Conservation (phyloP, 768 basidiomycete species). For the Antrodiella citrinella region DNA sequence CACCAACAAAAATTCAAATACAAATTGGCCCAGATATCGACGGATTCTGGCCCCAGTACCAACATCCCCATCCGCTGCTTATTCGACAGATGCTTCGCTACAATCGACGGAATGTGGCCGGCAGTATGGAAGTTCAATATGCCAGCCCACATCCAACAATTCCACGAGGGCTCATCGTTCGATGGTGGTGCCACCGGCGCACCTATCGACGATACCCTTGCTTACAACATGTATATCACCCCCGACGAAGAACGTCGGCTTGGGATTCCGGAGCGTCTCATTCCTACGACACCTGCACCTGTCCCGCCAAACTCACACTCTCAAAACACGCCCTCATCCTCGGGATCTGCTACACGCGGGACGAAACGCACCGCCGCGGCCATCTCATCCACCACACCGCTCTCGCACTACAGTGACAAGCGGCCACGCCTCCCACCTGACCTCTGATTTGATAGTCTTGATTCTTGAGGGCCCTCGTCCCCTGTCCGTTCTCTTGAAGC, state of each 20-base stretch:
- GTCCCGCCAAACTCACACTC: neutral
- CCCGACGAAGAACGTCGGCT: slow-evolving; percentile 3
- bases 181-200: neutral
- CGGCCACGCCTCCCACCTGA: too few species aligned
- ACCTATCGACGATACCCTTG: neutral
- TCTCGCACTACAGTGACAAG: too few species aligned
- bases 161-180: slow-evolving; percentile 14
- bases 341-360: neutral
- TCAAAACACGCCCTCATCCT: neutral
- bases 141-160: slow-evolving; percentile 15
- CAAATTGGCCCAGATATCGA: slow-evolving; percentile 9
- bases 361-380: neutral
- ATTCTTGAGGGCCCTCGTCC: too few species aligned
- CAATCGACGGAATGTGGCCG: neutral
- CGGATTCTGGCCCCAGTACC: slow-evolving; percentile 17
- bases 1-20: slow-evolving; percentile 12
- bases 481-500: neutral
- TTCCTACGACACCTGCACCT: neutral
- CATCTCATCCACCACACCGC: neutral
- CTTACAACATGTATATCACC: slow-evolving; percentile 3
- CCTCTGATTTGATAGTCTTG: too few species aligned
- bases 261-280: slow-evolving; percentile 5
- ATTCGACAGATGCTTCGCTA: slow-evolving; percentile 9
- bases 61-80: slow-evolving; percentile 22
- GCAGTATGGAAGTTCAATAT: slow-evolving; percentile 27